A percentile compares a stretch with the other conserved stretches of the same genome.
phyloP scores from a whole-genome alignment of 2,329 filamentous ascomycete species.

The Xylaria sp. region DNA sequence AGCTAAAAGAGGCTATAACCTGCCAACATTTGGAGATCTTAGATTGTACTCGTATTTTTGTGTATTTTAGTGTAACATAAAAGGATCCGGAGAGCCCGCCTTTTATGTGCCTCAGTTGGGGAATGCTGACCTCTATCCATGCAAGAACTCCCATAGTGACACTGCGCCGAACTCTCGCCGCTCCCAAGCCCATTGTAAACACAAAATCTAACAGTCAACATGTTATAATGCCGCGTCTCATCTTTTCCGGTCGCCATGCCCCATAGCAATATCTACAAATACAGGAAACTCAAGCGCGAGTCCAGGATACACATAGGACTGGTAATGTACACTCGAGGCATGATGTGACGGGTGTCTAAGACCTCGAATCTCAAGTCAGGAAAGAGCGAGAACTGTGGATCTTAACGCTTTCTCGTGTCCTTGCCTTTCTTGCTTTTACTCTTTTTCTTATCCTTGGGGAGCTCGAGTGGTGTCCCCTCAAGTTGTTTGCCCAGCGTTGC shows the following conservation, averaged over 20 bases:
- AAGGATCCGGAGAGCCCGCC: conserved; percentile 19
- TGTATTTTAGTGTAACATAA: conserved; percentile 16
- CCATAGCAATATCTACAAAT: conserved; percentile 29
- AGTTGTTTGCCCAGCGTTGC: conserved; percentile 72
- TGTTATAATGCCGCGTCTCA: conserved; percentile 4
- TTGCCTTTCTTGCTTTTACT: conserved; percentile 68
- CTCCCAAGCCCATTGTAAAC: conserved; percentile 16
- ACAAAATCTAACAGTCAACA: conserved; percentile 13
- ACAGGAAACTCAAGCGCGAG: conserved; percentile 19
- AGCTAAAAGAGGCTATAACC: no score
- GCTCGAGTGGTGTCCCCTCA: conserved; percentile 68
- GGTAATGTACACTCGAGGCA: conserved; percentile 26
- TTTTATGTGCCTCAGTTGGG: conserved; percentile 26
- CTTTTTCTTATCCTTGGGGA: conserved; percentile 74
- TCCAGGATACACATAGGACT: not conserved
- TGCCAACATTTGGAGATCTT: not conserved
- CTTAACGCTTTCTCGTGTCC: conserved; percentile 64
- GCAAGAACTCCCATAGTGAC: conserved; percentile 23
- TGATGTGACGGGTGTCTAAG: not conserved
- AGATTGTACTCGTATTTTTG: not conserved
- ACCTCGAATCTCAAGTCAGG: not conserved
- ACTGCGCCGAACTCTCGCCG: conserved; percentile 24
- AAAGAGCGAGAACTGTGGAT: conserved; percentile 9
- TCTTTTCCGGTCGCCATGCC: conserved; percentile 6
- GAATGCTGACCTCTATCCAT: conserved; percentile 25